phyloP scores from a whole-genome alignment of 306 rosid species.

The Dryas alaskensis region DNA sequence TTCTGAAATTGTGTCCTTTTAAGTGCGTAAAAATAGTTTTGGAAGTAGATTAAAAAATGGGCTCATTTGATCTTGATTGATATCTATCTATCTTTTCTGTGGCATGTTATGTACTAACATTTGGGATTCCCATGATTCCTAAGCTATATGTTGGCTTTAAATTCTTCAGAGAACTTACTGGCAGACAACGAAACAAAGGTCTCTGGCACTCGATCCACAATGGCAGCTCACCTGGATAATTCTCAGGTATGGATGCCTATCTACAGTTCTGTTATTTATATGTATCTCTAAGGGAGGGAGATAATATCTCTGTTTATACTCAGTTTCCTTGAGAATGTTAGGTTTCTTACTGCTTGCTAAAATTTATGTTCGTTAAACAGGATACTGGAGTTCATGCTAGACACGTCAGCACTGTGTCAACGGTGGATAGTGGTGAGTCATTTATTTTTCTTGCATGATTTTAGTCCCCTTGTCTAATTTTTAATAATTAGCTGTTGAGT shows the following conservation, averaged over 20 bases:
- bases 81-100: neutral
- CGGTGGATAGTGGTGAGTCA: conserved; percentile 79
- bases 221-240: conserved; percentile 50
- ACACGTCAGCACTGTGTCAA: conserved; percentile 82
- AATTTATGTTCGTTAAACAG: conserved; percentile 38
- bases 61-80: conserved; percentile 6
- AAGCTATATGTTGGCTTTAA: conserved; percentile 7
- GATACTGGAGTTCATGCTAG: conserved; percentile 91
- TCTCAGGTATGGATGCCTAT: conserved; percentile 46
- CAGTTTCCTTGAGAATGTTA: neutral
- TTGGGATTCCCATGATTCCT: neutral
- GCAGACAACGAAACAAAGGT: conserved; percentile 42
- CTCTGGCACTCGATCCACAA: conserved; percentile 44
- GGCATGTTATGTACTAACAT: neutral
- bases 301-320: neutral
- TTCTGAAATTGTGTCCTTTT: neutral
- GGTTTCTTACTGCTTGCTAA: conserved; percentile 8
- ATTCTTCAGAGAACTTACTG: conserved; percentile 44
- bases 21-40: neutral
- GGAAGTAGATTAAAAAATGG: neutral
- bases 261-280: neutral
- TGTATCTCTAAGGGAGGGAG: neutral
- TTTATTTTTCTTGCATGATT: conserved; percentile 8
- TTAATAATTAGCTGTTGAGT: conserved; percentile 6
- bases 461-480: conserved; percentile 17